Conservation (phyloP, 1,139 yeast species). For the Blastobotrys elegans region DNA sequence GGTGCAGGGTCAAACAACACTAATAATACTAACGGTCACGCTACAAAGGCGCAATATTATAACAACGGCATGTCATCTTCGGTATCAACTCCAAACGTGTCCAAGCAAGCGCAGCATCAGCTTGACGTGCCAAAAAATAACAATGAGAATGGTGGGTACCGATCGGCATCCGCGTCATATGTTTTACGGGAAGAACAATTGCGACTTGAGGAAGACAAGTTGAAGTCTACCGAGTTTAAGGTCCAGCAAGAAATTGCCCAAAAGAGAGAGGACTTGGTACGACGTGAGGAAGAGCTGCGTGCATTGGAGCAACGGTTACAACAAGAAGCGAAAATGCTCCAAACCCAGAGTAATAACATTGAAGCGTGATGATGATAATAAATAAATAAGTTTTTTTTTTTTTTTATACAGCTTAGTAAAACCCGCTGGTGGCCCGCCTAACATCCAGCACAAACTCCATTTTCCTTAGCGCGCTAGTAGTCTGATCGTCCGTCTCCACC, state of each 20-base stretch:
- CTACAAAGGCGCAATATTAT: background rate
- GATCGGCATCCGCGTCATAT: conserved; percentile 19
- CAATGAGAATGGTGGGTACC: background rate
- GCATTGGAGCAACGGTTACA: conserved; percentile 69
- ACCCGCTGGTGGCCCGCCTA: conserved; percentile 3
- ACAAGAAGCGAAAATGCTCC: conserved; percentile 16
- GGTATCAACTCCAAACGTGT: background rate
- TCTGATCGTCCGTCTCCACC: conserved; percentile 7
- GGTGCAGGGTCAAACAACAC: conserved; percentile 9
- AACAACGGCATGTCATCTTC: background rate
- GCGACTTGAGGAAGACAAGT: conserved; percentile 39
- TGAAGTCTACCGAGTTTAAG: conserved; percentile 48
- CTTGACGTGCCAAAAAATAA: background rate
- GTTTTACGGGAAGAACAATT: conserved; percentile 39
- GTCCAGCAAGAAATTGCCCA: conserved; percentile 85
- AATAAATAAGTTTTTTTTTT: background rate
- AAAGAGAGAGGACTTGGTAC: conserved; percentile 81
- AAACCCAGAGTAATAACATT: background rate
- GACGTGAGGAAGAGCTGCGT: conserved; percentile 81
- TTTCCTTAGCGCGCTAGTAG: background rate
- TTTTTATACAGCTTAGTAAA: background rate
- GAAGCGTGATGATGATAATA: background rate
- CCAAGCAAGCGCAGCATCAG: background rate
- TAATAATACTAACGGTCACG: background rate
- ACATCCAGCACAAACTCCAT: conserved; percentile 8